Evolutionary conservation across 192 early-diverging fungal species (phyloP).

Genomic region (Physocladia obscura): DNA sequence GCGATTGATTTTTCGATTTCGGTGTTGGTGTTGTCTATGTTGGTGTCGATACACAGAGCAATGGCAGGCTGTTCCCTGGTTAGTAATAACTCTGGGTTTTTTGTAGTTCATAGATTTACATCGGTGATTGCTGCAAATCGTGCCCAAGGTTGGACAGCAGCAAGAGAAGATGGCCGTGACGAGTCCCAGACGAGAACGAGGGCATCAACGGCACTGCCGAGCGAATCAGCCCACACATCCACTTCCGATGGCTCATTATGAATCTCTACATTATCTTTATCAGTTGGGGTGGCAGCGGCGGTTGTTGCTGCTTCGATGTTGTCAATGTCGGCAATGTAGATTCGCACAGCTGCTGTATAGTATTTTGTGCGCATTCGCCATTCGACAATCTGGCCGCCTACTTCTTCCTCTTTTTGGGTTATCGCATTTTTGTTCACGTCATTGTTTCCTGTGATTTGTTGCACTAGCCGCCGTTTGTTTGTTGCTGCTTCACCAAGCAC

Average conservation of each 20-base stretch:
- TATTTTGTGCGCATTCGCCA: conserved; percentile 14
- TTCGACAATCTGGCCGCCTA: background rate
- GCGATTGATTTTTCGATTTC: background rate
- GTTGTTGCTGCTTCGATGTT: no score
- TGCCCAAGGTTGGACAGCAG: background rate
- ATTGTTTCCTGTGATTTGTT: background rate
- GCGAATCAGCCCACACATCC: background rate
- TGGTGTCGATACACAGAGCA: conserved; percentile 1
- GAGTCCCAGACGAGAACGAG: conserved; percentile 12
- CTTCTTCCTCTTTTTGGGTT: background rate
- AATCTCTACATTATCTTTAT: no score
- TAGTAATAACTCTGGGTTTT: background rate
- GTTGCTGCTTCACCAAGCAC: background rate
- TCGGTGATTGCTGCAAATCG: background rate
- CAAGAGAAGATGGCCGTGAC: background rate
- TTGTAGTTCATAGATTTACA: background rate
- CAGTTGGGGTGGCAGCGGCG: background rate
- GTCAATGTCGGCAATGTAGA: background rate
- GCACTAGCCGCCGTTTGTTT: background rate
- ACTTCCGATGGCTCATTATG: no score
- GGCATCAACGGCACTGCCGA: background rate
- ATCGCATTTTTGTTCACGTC: background rate
- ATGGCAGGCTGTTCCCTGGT: background rate
- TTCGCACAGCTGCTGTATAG: conserved; percentile 1
- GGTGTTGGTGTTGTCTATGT: background rate